Percentiles rank a stretch among this genome's conserved stretches.
These are phyloP conservation scores for Xylariaceae sp. DNA, from an alignment of 2,329 filamentous ascomycete species.

Conservation along the genomic window DNA sequence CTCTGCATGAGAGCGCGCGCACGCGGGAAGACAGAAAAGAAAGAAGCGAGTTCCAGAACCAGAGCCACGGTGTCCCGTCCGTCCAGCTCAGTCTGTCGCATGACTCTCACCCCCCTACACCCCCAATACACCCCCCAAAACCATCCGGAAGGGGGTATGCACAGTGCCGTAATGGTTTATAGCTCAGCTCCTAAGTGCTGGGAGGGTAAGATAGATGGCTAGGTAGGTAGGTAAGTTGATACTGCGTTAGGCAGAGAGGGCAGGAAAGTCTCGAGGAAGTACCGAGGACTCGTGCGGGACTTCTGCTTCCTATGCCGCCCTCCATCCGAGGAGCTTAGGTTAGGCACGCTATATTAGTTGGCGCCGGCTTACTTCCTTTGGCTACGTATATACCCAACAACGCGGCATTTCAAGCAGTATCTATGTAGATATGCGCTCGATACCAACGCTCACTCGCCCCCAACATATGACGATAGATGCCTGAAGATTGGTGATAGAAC, in stretches of 20 bases:
- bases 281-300: slow-evolving; percentile 15
- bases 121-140: not conserved
- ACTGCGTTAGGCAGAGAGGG: not conserved
- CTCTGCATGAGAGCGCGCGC: not conserved
- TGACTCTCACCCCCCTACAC: not conserved
- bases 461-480: not conserved
- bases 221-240: slow-evolving; percentile 4
- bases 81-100: not conserved
- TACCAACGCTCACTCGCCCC: not conserved
- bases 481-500: not conserved
- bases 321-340: no score
- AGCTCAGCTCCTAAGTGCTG: not conserved
- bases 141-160: not conserved
- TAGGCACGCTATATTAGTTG: slow-evolving; percentile 10
- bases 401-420: not conserved
- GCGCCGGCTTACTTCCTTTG: slow-evolving; percentile 12
- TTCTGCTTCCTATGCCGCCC: no score
- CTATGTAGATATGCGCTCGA: not conserved
- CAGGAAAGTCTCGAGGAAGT: slow-evolving; percentile 21
- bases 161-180: not conserved
- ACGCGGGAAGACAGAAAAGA: not conserved
- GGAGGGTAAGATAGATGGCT: not conserved
- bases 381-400: not conserved
- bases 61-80: not conserved
- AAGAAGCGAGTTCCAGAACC: not conserved